Conservation (phyloP, 163 green algal species). For the Scenedesmus sp. region DNA sequence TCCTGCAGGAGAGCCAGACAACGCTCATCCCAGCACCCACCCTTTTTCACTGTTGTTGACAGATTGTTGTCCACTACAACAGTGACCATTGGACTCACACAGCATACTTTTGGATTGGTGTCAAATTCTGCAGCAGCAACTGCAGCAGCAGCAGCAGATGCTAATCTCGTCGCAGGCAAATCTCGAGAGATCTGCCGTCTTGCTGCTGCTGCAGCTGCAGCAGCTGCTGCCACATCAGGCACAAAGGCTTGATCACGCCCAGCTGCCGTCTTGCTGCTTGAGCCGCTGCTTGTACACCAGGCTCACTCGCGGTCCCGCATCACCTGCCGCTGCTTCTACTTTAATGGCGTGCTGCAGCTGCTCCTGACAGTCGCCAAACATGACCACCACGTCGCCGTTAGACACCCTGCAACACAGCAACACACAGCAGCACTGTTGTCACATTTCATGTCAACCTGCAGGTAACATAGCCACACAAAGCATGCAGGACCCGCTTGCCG, state of each 20-base stretch:
- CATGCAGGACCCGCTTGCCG: too few relatives aligned
- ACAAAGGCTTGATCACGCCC: background rate
- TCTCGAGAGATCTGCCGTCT: background rate
- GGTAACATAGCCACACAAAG: background rate
- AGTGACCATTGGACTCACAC: too few relatives aligned
- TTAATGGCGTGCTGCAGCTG: slow-evolving; percentile 60
- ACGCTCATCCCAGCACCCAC: too few relatives aligned
- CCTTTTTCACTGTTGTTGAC: too few relatives aligned
- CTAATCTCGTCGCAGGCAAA: too few relatives aligned
- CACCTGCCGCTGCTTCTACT: slow-evolving; percentile 53
- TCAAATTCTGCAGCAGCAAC: too few relatives aligned
- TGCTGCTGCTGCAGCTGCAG: background rate
- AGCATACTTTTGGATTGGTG: too few relatives aligned
- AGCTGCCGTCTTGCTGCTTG: background rate
- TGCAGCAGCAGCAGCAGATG: background rate
- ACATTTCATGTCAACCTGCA: background rate
- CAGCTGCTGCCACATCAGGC: background rate
- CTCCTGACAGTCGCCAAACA: slow-evolving; percentile 63
- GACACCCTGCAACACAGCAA: slow-evolving; percentile 42
- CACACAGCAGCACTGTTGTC: background rate
- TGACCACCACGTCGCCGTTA: slow-evolving; percentile 64
- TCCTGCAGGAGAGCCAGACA: too few relatives aligned
- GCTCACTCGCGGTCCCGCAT: slow-evolving; percentile 61
- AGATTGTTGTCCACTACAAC: too few relatives aligned
- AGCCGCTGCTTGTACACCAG: slow-evolving; percentile 70